These are phyloP conservation scores for Starmerella lactis-condensi DNA, from an alignment of 805 yeast species.

Conservation along the genomic window DNA sequence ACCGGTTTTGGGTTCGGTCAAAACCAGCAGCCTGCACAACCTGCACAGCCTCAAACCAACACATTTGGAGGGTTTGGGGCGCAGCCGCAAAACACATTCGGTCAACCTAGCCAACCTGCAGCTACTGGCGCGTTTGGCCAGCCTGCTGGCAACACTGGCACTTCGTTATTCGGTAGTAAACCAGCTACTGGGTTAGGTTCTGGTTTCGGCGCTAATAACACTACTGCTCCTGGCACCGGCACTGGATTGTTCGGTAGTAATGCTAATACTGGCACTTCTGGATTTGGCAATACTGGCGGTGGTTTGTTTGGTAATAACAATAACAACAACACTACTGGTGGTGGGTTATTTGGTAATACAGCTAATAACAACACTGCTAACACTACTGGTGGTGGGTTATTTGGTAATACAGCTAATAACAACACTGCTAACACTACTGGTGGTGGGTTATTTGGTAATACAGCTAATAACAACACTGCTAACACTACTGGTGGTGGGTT, in stretches of 20 bases:
- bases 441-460: conserved; percentile 1
- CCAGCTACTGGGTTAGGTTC: not conserved
- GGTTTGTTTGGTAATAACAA: not conserved
- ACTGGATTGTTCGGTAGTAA: conserved; percentile 1
- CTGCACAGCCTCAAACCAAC: too few species aligned
- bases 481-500: conserved; percentile 2
- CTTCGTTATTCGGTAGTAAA: not conserved
- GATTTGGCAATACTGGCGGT: not conserved
- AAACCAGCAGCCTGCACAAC: not conserved
- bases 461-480: not conserved
- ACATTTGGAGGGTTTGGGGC: too few species aligned
- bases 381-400: conserved; percentile 1
- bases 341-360: conserved; percentile 4
- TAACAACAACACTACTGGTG: not conserved
- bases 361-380: not conserved
- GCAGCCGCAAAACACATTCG: too few species aligned
- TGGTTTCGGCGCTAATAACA: conserved; percentile 3
- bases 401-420: conserved; percentile 2
- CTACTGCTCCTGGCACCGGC: not conserved
- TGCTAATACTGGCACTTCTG: not conserved
- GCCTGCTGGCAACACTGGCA: conserved; percentile 2
- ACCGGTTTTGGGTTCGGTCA: conserved; percentile 1
- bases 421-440: not conserved
- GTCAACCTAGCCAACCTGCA: not conserved
- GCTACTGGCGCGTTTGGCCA: conserved; percentile 2